phyloP scores from a whole-genome alignment of 176 grass and related monocot genomes.

The Thinopyrum elongatum region DNA sequence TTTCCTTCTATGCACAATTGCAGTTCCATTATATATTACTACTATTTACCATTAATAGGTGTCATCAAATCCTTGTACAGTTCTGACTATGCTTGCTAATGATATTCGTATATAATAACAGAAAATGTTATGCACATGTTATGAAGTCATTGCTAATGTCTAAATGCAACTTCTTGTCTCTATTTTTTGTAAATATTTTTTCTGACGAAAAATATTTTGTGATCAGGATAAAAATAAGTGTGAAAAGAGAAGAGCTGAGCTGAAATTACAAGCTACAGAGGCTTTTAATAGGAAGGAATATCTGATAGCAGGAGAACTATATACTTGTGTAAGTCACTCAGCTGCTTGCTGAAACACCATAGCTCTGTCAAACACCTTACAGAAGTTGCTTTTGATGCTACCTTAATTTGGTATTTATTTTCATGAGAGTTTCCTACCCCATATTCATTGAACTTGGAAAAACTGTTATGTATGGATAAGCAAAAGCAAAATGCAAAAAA shows the following conservation, averaged over 20 bases:
- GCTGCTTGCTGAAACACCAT: not conserved
- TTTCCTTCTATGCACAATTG: not conserved
- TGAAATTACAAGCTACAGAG: conserved; percentile 15
- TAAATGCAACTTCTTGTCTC: not conserved
- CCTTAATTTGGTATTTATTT: not conserved
- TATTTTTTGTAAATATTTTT: not conserved
- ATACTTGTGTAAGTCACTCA: conserved; percentile 3
- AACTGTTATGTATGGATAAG: not conserved
- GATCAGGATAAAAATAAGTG: not conserved
- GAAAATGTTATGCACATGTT: not conserved
- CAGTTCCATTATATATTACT: not conserved
- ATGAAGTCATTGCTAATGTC: not conserved
- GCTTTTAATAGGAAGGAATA: conserved; percentile 15
- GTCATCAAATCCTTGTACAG: not conserved
- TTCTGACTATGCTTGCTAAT: not conserved
- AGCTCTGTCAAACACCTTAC: not conserved
- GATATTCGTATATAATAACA: not conserved
- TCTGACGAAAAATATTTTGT: not conserved
- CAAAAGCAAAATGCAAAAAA: not conserved
- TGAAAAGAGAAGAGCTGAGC: not conserved
- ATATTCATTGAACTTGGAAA: not conserved
- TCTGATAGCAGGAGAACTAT: conserved; percentile 6
- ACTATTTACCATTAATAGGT: not conserved
- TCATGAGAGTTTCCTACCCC: not conserved
- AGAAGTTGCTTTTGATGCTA: not conserved